A percentile compares a stretch with the other conserved stretches of the same genome.
Evolutionary conservation across 768 basidiomycete species (phyloP).

Genomic region (Tylopilus subfusipes): DNA sequence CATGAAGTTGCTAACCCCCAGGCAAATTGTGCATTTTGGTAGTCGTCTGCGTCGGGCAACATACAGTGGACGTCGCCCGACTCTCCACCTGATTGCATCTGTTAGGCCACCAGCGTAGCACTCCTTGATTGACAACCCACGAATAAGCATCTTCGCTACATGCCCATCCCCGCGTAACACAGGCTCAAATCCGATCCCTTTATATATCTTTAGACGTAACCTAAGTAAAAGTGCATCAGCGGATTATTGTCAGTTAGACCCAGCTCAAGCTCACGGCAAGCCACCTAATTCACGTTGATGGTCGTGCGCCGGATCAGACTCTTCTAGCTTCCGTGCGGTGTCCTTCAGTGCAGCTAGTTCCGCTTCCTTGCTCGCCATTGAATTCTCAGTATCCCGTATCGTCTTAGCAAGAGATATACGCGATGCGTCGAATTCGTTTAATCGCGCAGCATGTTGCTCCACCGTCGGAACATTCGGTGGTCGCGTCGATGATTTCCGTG

Average conservation of each 20-base stretch:
- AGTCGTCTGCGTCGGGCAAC: conserved; percentile 26
- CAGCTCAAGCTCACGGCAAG: conserved; percentile 47
- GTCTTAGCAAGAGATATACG: conserved; percentile 68
- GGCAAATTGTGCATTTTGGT: conserved; percentile 28
- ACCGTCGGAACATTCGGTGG: conserved; percentile 68
- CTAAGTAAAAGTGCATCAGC: conserved; percentile 34
- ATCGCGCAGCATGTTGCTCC: conserved; percentile 52
- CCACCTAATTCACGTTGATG: conserved; percentile 69
- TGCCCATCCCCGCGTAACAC: conserved; percentile 51
- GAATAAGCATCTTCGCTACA: conserved; percentile 60
- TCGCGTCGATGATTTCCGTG: conserved; percentile 65
- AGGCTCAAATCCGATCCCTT: conserved; percentile 69
- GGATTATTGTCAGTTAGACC: neutral
- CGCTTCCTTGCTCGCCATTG: conserved; percentile 63
- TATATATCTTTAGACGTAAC: conserved; percentile 64
- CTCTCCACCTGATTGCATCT: conserved; percentile 38
- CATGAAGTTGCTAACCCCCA: conserved; percentile 38
- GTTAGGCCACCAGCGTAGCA: neutral
- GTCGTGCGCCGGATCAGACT: conserved; percentile 67
- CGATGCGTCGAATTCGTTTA: conserved; percentile 64
- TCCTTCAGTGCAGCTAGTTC: conserved; percentile 69
- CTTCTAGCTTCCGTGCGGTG: conserved; percentile 56
- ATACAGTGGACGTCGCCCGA: conserved; percentile 41
- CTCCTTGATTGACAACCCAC: conserved; percentile 40
- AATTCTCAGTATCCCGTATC: conserved; percentile 67